Evolutionary conservation across 2,329 filamentous ascomycete genomes (phyloP), one percentile per base, ranked within the genome.

Genomic region (Botryotinia narcissicola): DNA sequence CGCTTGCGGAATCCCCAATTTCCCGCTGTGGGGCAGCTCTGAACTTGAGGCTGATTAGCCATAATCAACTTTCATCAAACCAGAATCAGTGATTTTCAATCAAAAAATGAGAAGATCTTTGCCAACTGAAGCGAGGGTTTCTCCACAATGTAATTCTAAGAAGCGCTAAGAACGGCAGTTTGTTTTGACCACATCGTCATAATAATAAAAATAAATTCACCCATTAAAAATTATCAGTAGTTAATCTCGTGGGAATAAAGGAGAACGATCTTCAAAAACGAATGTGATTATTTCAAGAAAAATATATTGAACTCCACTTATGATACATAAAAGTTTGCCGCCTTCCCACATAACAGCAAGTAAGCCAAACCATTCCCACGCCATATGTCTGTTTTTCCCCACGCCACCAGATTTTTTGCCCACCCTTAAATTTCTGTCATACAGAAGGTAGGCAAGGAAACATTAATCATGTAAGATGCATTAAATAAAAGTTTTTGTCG

Each of bases 381-480:
- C 79, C 79, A 76, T 78, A 78, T 78, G 69, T 78, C 74, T 79
- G 74, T 76, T 78, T 76, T 77, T 71, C 76, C 73, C 72, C 74
- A 76, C 72, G 44, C 66, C 66, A 73, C 66, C 48, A 61, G 66
- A 61, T 54, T 73, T 73, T 78, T 77, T 75, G 73, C 75, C 76
- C 74, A 74, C 64, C 63, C 64, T 40, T 71, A 60, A 42, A 71
- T 71, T 37, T 74, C 72, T 73, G 71, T 76, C 63, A 74, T 78
- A 78, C 73, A 78, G 57, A 77, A 75, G 73, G 73, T 67, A 74
- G 68, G 73, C 73, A 73, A 76, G 60, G 72, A 77, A 79, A 78
- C 79, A 80, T 81, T 80, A 72, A 78, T 80, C 79, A 78, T 80
- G 75, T 78, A 77, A 73, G 74, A 79, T 79, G 77, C 76, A 79